A percentile compares a stretch with the other conserved stretches of the same genome.
These are phyloP conservation scores for Plantago major DNA, from an alignment of 257 asterid species.

Conservation along the genomic window DNA sequence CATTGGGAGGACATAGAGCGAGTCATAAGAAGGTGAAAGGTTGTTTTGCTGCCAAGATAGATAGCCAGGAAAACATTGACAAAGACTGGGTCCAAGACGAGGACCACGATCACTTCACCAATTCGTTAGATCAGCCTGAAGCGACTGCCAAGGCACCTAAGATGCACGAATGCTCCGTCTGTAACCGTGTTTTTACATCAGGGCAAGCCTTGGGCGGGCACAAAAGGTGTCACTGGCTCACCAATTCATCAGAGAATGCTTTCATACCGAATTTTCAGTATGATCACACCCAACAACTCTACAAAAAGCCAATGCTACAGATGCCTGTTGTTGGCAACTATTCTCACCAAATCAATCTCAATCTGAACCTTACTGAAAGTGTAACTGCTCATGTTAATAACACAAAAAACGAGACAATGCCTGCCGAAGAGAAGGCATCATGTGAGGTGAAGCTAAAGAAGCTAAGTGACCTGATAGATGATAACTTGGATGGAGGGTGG, in stretches of 20 bases:
- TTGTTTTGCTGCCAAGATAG: slow-evolving; percentile 57
- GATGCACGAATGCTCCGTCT: slow-evolving; percentile 72
- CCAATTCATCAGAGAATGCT: slow-evolving; percentile 41
- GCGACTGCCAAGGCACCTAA: slow-evolving; percentile 27
- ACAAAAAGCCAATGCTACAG: slow-evolving; percentile 34
- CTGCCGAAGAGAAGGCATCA: slow-evolving; percentile 11
- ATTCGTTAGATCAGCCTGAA: slow-evolving; percentile 16
- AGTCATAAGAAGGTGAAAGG: slow-evolving; percentile 95
- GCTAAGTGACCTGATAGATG: slow-evolving; percentile 53
- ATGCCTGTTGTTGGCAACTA: slow-evolving; percentile 5
- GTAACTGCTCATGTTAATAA: slow-evolving; percentile 17
- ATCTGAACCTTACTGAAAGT: slow-evolving; percentile 41
- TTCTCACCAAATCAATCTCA: slow-evolving; percentile 33
- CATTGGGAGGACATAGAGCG: slow-evolving; percentile 94
- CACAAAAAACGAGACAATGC: not conserved
- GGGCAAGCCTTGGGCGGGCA: slow-evolving; percentile 92
- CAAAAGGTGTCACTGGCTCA: slow-evolving; percentile 79
- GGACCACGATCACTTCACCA: slow-evolving; percentile 5
- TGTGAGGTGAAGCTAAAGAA: slow-evolving; percentile 48
- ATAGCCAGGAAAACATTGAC: slow-evolving; percentile 20
- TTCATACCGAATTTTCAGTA: slow-evolving; percentile 49
- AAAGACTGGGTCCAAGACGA: slow-evolving; percentile 36
- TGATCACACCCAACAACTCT: slow-evolving; percentile 28
- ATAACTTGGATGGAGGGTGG: slow-evolving; percentile 61
- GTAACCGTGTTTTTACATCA: slow-evolving; percentile 65